phyloP scores from a whole-genome alignment of 2,329 filamentous ascomycete species.

The Apiospora hydei region DNA sequence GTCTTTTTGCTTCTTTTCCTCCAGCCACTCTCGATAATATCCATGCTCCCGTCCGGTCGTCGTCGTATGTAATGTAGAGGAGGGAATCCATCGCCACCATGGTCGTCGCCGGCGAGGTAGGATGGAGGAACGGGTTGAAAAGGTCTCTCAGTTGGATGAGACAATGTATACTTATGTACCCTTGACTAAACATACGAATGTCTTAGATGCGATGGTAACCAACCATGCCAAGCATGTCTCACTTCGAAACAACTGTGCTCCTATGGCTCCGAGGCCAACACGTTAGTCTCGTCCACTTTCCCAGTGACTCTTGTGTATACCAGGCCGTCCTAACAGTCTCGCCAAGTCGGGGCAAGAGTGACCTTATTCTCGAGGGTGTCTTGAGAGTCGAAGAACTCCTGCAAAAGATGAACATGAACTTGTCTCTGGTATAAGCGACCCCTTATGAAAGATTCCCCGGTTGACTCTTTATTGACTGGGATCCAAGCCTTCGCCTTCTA shows the following conservation, averaged over 20 bases:
- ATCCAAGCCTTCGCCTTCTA: slow-evolving; percentile 29
- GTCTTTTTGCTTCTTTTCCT: neutral
- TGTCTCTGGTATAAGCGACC: slow-evolving; percentile 32
- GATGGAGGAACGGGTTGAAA: neutral
- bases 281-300: slow-evolving; percentile 42
- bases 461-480: neutral
- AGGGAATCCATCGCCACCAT: neutral
- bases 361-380: slow-evolving; percentile 59
- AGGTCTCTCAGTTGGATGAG: neutral
- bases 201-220: slow-evolving; percentile 54
- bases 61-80: neutral
- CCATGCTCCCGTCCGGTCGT: neutral
- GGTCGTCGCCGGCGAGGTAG: neutral
- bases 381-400: slow-evolving; percentile 55
- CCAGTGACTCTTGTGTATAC: neutral
- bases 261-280: slow-evolving; percentile 52
- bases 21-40: too few relatives aligned
- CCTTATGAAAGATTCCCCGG: neutral
- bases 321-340: neutral
- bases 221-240: slow-evolving; percentile 51
- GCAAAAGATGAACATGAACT: slow-evolving; percentile 50
- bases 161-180: neutral
- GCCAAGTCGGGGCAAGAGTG: slow-evolving; percentile 56
- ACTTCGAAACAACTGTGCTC: slow-evolving; percentile 48
- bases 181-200: neutral